These are phyloP conservation scores for Aspergillus puulaauensis DNA, from an alignment of 2,329 filamentous ascomycete species.

Conservation along the genomic window DNA sequence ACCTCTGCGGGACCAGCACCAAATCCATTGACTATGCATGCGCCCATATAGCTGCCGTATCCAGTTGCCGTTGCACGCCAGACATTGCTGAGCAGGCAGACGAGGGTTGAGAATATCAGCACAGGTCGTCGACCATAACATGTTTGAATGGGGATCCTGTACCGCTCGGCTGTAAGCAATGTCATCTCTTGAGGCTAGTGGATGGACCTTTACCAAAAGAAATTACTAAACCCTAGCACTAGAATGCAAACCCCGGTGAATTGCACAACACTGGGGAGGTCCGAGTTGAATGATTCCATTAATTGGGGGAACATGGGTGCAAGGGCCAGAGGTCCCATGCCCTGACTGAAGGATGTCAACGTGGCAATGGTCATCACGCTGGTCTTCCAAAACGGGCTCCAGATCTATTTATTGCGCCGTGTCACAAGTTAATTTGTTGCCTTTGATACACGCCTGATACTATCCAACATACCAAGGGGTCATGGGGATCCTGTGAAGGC, in stretches of 20 bases:
- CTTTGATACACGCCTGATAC: too few species aligned
- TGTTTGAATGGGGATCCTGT: conserved; percentile 55
- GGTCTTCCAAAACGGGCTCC: conserved; percentile 49
- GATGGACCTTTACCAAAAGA: conserved; percentile 49
- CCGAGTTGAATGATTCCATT: conserved; percentile 55
- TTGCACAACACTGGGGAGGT: conserved; percentile 54
- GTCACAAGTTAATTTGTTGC: too few species aligned
- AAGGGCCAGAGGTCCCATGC: conserved; percentile 55
- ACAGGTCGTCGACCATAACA: conserved; percentile 57
- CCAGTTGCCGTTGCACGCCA: conserved; percentile 59
- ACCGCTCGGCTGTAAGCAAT: neutral
- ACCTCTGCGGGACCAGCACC: conserved; percentile 61
- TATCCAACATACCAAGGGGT: conserved; percentile 40
- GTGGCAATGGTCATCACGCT: conserved; percentile 45
- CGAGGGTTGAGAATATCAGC: conserved; percentile 52
- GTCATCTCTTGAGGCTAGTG: neutral
- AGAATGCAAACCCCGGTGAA: conserved; percentile 59
- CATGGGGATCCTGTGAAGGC: conserved; percentile 47
- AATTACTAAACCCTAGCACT: conserved; percentile 61
- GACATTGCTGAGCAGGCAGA: conserved; percentile 55
- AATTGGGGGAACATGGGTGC: conserved; percentile 61
- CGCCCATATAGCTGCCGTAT: conserved; percentile 65
- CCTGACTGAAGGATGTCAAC: conserved; percentile 47
- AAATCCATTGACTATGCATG: conserved; percentile 62
- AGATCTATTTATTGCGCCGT: too few species aligned